Base-by-base conservation (phyloP, 345 rosid species). In the Populus euphratica region DNA sequence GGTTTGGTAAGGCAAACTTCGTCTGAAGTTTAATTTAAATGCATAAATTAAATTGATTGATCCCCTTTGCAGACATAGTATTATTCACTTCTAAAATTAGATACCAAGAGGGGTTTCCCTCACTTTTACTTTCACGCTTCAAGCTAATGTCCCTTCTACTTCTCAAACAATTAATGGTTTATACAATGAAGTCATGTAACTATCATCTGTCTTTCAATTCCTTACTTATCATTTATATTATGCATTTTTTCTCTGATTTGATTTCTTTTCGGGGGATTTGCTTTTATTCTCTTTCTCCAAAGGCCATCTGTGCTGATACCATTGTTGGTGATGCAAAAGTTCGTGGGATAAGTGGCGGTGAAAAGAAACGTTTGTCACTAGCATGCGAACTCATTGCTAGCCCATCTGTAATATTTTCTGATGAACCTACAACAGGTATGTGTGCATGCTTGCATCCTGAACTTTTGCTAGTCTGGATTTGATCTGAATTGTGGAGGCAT, bases 311-410 rank as follows among this genome's bases (percentile, higher is more conserved):
- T 81, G 96, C 99, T 64, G 93, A 92, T 82, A 82, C 97, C 49
- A 86, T 74, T 81, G 93, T 96, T 75, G 99, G 99, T 69, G 99
- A 96, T 89, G 93, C 96, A 77, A 93, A 96, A 87, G 94, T 92
- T 77, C 97, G 97, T 77, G 99, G 99, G 74, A 89, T 93, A 79
- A 96, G 99, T 76, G 99, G 99, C 36, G 99, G 99, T 77, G 99
- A 96, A 83, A 96, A 88, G 88, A 96, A 96, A 79, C 94, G 96
- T 23, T 83, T 96, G 29, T 88, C 98, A 1, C 78, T 93, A 70
- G 99, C 98, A 0, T 96, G 98, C 81, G 99, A 96, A 88, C 89
- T 96, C 78, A 96, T 96, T 59, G 98, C 99, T 65, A 96, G 99
- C 66, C 99, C 99, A 64, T 92, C 99, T 70, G 94, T 96, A 63